Conservation (phyloP, 2,329 filamentous ascomycete species). For the Aureobasidium musti region DNA sequence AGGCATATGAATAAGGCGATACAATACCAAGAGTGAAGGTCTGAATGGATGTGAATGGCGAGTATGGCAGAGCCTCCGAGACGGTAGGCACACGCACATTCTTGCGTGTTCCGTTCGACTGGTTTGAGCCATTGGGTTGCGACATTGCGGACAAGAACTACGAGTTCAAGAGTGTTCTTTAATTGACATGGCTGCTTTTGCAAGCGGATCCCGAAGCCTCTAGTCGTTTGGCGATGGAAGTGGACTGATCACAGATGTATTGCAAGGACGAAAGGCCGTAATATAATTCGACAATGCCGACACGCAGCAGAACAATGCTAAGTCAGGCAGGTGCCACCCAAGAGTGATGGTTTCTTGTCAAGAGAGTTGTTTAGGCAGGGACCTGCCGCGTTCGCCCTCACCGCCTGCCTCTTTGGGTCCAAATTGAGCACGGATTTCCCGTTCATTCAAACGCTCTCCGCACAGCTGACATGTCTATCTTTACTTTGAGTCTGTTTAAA, state of each 20-base stretch:
- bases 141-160: constrained; percentile 4
- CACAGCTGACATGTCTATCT: background rate
- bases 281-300: background rate
- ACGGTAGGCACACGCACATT: constrained; percentile 53
- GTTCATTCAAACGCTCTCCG: constrained; percentile 5
- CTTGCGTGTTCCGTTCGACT: constrained; percentile 6
- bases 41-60: constrained; percentile 76
- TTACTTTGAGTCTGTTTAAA: constrained; percentile 1
- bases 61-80: constrained; percentile 77
- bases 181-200: constrained; percentile 16
- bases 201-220: constrained; percentile 8
- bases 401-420: constrained; percentile 15
- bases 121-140: constrained; percentile 16
- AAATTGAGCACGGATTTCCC: constrained; percentile 19
- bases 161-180: constrained; percentile 1
- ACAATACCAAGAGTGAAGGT: constrained; percentile 72
- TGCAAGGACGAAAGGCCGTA: background rate
- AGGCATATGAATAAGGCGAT: constrained; percentile 1
- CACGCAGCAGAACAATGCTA: constrained; percentile 1
- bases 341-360: background rate
- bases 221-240: background rate
- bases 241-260: background rate
- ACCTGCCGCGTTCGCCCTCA: constrained; percentile 1
- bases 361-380: constrained; percentile 26
- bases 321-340: constrained; percentile 7